A percentile compares a stretch with the other conserved stretches of the same genome.
Evolutionary conservation across 495 filamentous ascomycete species (phyloP).

Genomic region (Glutinoglossum americanum): DNA sequence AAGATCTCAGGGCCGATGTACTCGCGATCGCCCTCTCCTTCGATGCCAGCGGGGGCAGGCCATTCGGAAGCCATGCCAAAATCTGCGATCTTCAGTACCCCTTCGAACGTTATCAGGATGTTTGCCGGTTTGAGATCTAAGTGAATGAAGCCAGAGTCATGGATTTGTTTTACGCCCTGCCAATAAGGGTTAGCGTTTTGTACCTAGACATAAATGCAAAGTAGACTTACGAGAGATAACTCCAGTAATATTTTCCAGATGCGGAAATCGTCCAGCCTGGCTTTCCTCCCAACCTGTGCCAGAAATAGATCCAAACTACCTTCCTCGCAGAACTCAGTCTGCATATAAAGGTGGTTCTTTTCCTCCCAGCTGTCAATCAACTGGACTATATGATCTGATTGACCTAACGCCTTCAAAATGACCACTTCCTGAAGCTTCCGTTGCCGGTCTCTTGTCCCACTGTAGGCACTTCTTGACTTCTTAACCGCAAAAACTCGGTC

Average conservation of each 20-base stretch:
- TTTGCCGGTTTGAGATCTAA: constrained; percentile 93
- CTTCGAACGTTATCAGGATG: constrained; percentile 75
- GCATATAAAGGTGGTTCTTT: constrained; percentile 67
- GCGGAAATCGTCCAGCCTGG: constrained; percentile 82
- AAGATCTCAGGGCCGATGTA: constrained; percentile 90
- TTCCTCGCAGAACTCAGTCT: constrained; percentile 89
- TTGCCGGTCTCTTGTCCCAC: constrained; percentile 51
- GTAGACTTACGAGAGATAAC: constrained; percentile 41
- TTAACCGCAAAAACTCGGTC: constrained; percentile 73
- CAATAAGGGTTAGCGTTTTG: constrained; percentile 17
- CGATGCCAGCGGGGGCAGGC: constrained; percentile 54
- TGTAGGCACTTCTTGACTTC: constrained; percentile 62
- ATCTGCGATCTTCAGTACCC: constrained; percentile 82
- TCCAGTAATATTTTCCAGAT: constrained; percentile 96
- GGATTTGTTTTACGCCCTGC: constrained; percentile 72
- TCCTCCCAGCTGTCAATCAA: constrained; percentile 74
- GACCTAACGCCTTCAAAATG: constrained; percentile 45
- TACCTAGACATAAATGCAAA: background rate
- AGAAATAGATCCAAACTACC: constrained; percentile 76
- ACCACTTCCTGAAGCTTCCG: constrained; percentile 61
- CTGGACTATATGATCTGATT: constrained; percentile 62
- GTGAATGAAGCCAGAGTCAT: constrained; percentile 73
- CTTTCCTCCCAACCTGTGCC: constrained; percentile 50
- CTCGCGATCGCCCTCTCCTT: constrained; percentile 84
- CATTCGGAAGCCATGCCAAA: constrained; percentile 77